phyloP scores from a whole-genome alignment of 2,329 filamentous ascomycete species.

The Byssothecium circinans region DNA sequence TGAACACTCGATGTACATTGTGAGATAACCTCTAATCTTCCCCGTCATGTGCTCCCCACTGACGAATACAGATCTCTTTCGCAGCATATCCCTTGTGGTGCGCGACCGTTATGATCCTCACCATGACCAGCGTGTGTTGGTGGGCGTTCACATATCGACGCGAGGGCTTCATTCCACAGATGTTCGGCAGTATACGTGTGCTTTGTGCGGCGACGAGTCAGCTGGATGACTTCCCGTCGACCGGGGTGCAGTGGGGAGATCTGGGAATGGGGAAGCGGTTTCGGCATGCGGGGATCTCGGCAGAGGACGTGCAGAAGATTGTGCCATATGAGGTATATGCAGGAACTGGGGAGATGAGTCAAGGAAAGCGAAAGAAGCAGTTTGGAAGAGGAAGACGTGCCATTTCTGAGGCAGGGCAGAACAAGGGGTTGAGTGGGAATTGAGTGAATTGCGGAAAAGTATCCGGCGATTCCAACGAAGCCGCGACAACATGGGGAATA shows the following conservation, averaged over 20 bases:
- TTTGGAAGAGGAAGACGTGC: neutral
- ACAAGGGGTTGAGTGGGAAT: no score
- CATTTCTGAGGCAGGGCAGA: neutral
- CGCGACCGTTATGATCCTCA: slow-evolving; percentile 29
- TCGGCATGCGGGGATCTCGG: slow-evolving; percentile 32
- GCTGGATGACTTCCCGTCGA: slow-evolving; percentile 29
- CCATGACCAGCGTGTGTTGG: slow-evolving; percentile 36
- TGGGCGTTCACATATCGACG: slow-evolving; percentile 35
- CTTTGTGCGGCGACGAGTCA: slow-evolving; percentile 31
- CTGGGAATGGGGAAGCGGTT: slow-evolving; percentile 23
- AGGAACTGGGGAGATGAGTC: slow-evolving; percentile 2
- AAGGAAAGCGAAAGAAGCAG: neutral
- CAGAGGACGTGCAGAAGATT: slow-evolving; percentile 27
- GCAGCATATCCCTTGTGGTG: slow-evolving; percentile 31
- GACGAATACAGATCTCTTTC: slow-evolving; percentile 21
- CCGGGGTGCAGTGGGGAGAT: slow-evolving; percentile 31
- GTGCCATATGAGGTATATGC: slow-evolving; percentile 34
- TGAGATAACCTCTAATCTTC: slow-evolving; percentile 4
- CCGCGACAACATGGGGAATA: no score
- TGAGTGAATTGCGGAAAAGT: no score
- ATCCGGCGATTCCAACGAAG: no score
- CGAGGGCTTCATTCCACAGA: slow-evolving; percentile 38
- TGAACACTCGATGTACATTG: slow-evolving; percentile 28
- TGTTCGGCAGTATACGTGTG: slow-evolving; percentile 37
- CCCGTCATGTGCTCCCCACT: neutral